These are phyloP conservation scores for Zymoseptoria pseudotritici DNA, from an alignment of 2,329 filamentous ascomycete genomes.

Conservation along the genomic window DNA sequence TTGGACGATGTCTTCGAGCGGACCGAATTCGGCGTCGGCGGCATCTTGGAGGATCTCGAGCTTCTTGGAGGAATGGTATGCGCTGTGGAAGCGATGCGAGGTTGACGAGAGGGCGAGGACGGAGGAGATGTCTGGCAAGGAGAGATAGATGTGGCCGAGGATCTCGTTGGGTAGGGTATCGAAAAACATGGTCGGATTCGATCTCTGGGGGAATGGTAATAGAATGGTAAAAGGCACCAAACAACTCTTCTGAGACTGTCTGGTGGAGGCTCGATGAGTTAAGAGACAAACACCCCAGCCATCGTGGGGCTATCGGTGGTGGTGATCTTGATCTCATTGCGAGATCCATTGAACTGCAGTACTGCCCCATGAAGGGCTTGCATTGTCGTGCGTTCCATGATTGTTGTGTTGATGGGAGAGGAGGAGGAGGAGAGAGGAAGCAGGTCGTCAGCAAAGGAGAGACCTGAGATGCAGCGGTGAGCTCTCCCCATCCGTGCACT, in stretches of 20 bases:
- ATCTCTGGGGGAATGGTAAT: neutral
- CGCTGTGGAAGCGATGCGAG: constrained; percentile 46
- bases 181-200: constrained; percentile 43
- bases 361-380: constrained; percentile 14
- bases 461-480: neutral
- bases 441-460: neutral
- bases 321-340: constrained; percentile 20
- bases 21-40: constrained; percentile 51
- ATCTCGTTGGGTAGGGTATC: constrained; percentile 52
- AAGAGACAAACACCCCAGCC: constrained; percentile 44
- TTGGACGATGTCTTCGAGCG: constrained; percentile 51
- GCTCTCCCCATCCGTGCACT: neutral
- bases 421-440: constrained; percentile 7
- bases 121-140: constrained; percentile 45
- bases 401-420: constrained; percentile 8
- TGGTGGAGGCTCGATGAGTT: constrained; percentile 23
- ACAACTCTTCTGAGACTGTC: constrained; percentile 14
- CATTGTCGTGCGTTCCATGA: constrained; percentile 11
- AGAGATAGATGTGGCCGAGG: constrained; percentile 49
- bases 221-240: constrained; percentile 7
- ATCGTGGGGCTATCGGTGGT: constrained; percentile 45
- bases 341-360: constrained; percentile 7
- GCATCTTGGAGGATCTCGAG: constrained; percentile 47
- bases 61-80: constrained; percentile 48
- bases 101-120: constrained; percentile 48